A percentile compares a stretch with the other conserved stretches of the same genome.
Conservation (phyloP, 495 filamentous ascomycete genomes). For the Venustampulla echinocandica region DNA sequence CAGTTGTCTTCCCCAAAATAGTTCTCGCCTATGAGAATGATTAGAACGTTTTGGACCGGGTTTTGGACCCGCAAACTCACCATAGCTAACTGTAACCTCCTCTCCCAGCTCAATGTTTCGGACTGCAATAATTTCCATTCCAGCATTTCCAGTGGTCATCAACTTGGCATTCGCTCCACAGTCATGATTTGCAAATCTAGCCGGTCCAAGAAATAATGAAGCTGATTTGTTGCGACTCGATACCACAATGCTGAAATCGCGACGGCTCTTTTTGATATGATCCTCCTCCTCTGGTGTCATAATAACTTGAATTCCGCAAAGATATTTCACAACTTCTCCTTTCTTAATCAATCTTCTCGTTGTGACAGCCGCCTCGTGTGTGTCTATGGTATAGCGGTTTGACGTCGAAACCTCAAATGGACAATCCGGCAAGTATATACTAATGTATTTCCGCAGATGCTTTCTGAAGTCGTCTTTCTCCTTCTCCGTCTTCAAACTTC, state of each 20-base stretch:
- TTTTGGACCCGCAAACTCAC: constrained; percentile 25
- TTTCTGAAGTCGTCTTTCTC: constrained; percentile 82
- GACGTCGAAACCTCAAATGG: constrained; percentile 91
- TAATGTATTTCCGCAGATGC: constrained; percentile 85
- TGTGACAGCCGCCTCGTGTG: constrained; percentile 80
- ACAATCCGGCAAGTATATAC: constrained; percentile 85
- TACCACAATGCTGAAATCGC: constrained; percentile 94
- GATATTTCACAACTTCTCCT: constrained; percentile 82
- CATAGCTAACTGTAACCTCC: constrained; percentile 92
- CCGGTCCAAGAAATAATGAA: constrained; percentile 86
- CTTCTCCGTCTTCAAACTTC: constrained; percentile 56
- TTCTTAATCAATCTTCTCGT: constrained; percentile 68
- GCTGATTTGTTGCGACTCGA: constrained; percentile 83
- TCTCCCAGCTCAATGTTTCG: constrained; percentile 78
- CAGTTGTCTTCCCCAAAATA: constrained; percentile 95
- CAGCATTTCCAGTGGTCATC: constrained; percentile 69
- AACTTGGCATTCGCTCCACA: constrained; percentile 87
- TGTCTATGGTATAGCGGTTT: constrained; percentile 88
- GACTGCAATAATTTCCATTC: constrained; percentile 77
- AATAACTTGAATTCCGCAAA: constrained; percentile 78
- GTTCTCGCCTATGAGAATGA: constrained; percentile 43
- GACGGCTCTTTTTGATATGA: constrained; percentile 63
- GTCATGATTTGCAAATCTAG: constrained; percentile 95
- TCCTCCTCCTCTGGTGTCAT: constrained; percentile 87
- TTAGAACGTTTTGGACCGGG: background rate